phyloP scores from a whole-genome alignment of 2,329 filamentous ascomycete species.

The Trichophyton benhamiae region DNA sequence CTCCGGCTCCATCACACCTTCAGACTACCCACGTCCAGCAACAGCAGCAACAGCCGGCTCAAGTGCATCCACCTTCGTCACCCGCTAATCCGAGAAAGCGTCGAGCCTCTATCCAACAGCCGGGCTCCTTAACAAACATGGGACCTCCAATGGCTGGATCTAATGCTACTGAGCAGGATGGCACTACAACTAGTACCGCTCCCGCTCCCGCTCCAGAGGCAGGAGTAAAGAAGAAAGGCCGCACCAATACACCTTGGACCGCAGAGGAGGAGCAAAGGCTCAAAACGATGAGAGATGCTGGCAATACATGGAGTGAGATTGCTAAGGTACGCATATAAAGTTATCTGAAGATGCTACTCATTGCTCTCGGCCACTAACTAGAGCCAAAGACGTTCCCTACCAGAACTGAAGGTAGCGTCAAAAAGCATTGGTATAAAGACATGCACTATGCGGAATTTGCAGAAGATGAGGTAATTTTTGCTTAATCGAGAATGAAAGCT shows the following conservation, averaged over 20 bases:
- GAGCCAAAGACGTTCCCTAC: constrained; percentile 65
- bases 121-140: constrained; percentile 28
- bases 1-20: constrained; percentile 11
- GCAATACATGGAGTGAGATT: constrained; percentile 94
- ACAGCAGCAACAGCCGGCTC: constrained; percentile 19
- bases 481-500: constrained; percentile 13
- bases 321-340: constrained; percentile 59
- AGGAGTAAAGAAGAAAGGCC: constrained; percentile 60
- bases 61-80: constrained; percentile 14
- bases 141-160: constrained; percentile 21
- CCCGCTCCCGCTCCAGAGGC: constrained; percentile 43
- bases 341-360: background rate
- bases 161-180: constrained; percentile 20
- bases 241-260: constrained; percentile 98
- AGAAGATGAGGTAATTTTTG: constrained; percentile 67
- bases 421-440: constrained; percentile 99
- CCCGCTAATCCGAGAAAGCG: constrained; percentile 34
- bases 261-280: constrained; percentile 82
- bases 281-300: constrained; percentile 86
- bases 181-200: constrained; percentile 20
- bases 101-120: constrained; percentile 28
- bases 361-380: background rate
- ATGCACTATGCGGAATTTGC: constrained; percentile 99
- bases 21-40: constrained; percentile 11
- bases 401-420: constrained; percentile 91